phyloP scores from a whole-genome alignment of 2,329 filamentous ascomycete genomes.

The Fusarium sp. region DNA sequence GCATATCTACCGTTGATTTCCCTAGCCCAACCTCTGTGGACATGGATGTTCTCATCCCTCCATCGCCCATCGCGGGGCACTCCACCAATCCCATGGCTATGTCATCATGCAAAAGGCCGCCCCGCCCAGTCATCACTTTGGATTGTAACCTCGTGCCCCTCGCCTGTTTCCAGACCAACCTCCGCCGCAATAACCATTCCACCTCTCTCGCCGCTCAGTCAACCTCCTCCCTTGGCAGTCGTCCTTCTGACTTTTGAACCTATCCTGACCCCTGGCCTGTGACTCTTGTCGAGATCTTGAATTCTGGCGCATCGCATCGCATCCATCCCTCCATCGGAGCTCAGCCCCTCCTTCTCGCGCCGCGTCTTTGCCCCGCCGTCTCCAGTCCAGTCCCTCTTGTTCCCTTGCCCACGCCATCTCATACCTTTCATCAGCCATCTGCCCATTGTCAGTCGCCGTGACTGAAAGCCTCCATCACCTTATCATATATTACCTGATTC shows the following conservation, averaged over 20 bases:
- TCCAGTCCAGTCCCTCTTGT: conserved; percentile 4
- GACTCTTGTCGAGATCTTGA: conserved; percentile 12
- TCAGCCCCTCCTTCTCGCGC: conserved; percentile 5
- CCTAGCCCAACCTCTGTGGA: not conserved
- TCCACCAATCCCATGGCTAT: conserved; percentile 33
- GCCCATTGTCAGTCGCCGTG: conserved; percentile 20
- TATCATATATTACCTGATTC: not conserved
- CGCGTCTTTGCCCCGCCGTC: not conserved
- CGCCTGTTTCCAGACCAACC: conserved; percentile 35
- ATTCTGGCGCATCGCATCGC: conserved; percentile 5
- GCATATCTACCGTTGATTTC: not conserved
- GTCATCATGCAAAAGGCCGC: conserved; percentile 35
- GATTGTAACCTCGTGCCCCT: conserved; percentile 37
- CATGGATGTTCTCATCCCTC: not conserved
- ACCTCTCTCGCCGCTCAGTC: conserved; percentile 27
- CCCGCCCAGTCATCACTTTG: conserved; percentile 30
- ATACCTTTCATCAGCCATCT: conserved; percentile 6
- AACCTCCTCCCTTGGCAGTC: conserved; percentile 26
- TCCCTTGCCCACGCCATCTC: conserved; percentile 8
- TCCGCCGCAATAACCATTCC: conserved; percentile 34
- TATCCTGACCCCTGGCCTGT: conserved; percentile 22
- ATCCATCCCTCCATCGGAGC: conserved; percentile 3
- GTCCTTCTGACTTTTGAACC: conserved; percentile 18
- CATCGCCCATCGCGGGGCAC: conserved; percentile 39
- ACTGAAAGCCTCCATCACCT: conserved; percentile 5